A percentile compares a stretch with the other conserved stretches of the same genome.
Evolutionary conservation across 306 rosid genomes (phyloP).

Genomic region (Gynostemma pentaphyllum): DNA sequence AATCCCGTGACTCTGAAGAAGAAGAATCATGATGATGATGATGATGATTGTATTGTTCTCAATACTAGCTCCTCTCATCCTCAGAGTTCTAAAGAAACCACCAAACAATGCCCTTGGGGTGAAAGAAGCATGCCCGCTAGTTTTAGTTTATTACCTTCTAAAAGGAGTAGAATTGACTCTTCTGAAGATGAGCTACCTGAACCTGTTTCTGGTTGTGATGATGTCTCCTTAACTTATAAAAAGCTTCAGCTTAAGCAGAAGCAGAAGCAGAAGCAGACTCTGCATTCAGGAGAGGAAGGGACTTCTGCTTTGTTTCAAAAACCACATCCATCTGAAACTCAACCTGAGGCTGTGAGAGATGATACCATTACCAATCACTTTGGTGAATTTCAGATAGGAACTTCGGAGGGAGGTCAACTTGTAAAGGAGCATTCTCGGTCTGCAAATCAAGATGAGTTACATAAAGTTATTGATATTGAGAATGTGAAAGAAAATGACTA

Average conservation of each 20-base stretch:
- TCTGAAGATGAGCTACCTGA: slow-evolving; percentile 16
- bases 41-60: slow-evolving; percentile 13
- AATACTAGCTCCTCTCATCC: slow-evolving; percentile 13
- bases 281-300: slow-evolving; percentile 17
- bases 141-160: slow-evolving; percentile 22
- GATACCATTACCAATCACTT: slow-evolving; percentile 10
- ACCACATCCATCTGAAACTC: slow-evolving; percentile 13
- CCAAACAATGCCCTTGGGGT: slow-evolving; percentile 18
- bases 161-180: slow-evolving; percentile 23
- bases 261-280: too few species aligned
- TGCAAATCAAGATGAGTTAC: neutral
- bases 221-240: too few species aligned
- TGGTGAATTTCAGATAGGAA: slow-evolving; percentile 14
- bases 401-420: slow-evolving; percentile 12
- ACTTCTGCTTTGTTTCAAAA: too few species aligned
- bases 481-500: too few species aligned
- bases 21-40: too few species aligned
- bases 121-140: slow-evolving; percentile 7
- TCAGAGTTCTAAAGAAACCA: slow-evolving; percentile 16
- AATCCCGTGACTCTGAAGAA: slow-evolving; percentile 7
- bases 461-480: slow-evolving; percentile 13
- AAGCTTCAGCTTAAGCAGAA: too few species aligned
- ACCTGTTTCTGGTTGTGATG: slow-evolving; percentile 18
- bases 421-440: slow-evolving; percentile 11
- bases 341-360: slow-evolving; percentile 17